phyloP scores from a whole-genome alignment of 2,329 filamentous ascomycete genomes.

The Hymenoscyphus occultus region DNA sequence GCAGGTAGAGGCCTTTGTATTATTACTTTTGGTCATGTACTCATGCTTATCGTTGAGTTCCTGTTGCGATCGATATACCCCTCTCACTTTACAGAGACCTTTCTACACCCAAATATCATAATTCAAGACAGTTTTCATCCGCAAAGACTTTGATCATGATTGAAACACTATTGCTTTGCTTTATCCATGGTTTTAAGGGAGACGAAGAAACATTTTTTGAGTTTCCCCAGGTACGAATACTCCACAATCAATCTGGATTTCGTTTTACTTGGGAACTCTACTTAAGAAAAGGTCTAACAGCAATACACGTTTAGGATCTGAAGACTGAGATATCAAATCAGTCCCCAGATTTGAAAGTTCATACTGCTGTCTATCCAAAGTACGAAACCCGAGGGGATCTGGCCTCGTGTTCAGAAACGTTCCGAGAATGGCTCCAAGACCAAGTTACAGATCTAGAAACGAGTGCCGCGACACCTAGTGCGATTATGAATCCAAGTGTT shows the following conservation, averaged over 20 bases:
- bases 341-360: slow-evolving; percentile 58
- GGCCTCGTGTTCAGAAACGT: slow-evolving; percentile 48
- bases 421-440: slow-evolving; percentile 68
- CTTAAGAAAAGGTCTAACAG: slow-evolving; percentile 7
- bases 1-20: neutral
- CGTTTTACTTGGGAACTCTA: neutral
- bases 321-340: slow-evolving; percentile 55
- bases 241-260: neutral
- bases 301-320: slow-evolving; percentile 47
- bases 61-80: neutral
- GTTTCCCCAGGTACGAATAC: slow-evolving; percentile 52
- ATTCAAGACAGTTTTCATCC: neutral
- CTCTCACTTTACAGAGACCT: neutral
- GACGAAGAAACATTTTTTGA: slow-evolving; percentile 66
- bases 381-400: slow-evolving; percentile 73
- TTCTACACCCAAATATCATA: neutral
- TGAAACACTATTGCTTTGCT: slow-evolving; percentile 66
- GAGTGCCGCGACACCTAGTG: slow-evolving; percentile 67
- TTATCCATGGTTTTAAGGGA: slow-evolving; percentile 73
- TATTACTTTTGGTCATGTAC: neutral
- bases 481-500: slow-evolving; percentile 76
- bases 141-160: slow-evolving; percentile 41
- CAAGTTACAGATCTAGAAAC: slow-evolving; percentile 78
- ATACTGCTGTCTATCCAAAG: slow-evolving; percentile 64
- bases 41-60: neutral